Base-by-base conservation (phyloP, 2,329 filamentous ascomycete species). In the Penicillium sp. region DNA sequence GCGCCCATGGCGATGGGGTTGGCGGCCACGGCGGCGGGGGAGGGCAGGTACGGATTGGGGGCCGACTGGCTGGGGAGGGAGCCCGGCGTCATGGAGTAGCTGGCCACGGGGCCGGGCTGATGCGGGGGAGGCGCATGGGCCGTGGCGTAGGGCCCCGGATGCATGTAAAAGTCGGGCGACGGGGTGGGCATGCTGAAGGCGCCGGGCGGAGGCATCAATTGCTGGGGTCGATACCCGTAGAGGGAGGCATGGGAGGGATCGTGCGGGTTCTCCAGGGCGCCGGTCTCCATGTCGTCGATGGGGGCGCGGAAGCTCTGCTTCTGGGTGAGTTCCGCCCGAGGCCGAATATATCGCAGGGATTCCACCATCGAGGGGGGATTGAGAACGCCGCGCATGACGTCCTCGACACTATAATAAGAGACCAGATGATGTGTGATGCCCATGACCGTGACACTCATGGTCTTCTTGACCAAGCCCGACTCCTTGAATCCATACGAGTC, bases 401-500 rank as follows among this genome's bases (percentile, higher is more conserved):
- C 89, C 5, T 88, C 82, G 9, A 91, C 77, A 38, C 75, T 88
- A 72, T 95, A 95, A 66, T 96, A 96, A 12, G 86, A 90, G 36
- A 95, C 89, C 44, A 96, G 73, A 61, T 95, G 90, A 61, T 95
- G 90, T 2, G 82, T 83, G 2, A 90, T 79, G 2, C 85, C 85
- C 26, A 84, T 78, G 43, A 85, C 82, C 2, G 79, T 82, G 35
- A 95, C 81, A 58, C 85, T 91, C 68, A 95, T 90, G 0, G 90
- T 95, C 75, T 95, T 95, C 77, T 96, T 96, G 53, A 95, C 81
- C 36, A 96, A 71, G 0, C 90, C 90, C 1, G 82, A 80, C 11
- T 82, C 76, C 62, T 93, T 93, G 77, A 95, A 95, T 29, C 83
- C 82, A 60, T 95, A 95, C 0, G 86, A 90, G 68, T 95, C 90